Evolutionary conservation across 345 rosid species (phyloP), one percentile per base, ranked within the genome.

Genomic region (Citrus glauca): DNA sequence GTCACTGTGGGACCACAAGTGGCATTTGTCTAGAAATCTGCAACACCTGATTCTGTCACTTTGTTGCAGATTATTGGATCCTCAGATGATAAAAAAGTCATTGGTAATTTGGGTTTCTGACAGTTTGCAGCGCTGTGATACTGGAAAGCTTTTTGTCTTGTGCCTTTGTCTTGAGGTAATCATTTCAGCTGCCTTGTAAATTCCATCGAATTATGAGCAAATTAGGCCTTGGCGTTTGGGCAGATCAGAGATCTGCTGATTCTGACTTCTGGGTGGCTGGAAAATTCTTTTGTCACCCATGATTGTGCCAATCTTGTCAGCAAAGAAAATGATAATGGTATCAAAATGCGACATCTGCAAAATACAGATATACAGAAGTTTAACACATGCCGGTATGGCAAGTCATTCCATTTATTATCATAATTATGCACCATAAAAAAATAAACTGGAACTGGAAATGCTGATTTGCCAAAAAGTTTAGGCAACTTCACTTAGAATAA

Each of bases 51-150:
- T 66, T 67, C 64, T 81, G 79, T 81, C 79, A 69, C 81, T 62
- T 77, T 27, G 74, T 71, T 84, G 79, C 80, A 66, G 74, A 77
- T 73, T 35, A 61, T 77, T 82, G 79, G 81, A 84, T 88, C 73
- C 82, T 80, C 72, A 55, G 45, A 68, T 72, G 74, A 71, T 74
- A 37, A 72, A 53, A 53, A 53, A 19, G 22, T 68, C 76, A 27
- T 38, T 37, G 19, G 9, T 25, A 50, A 65, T 61, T 73, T 72
- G 48, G 40, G 14, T 72, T 63, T 71, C 86, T 82, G 86, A 76
- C 84, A 69, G 27, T n/a, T 55, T 60, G 69, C 78, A 72, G 33
- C 45, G 60, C 60, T 79, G 76, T 33, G 74, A 19, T 68, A 3
- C 45, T 72, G 79, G 82, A 64, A 25, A 55, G 61, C 48, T 28